Evolutionary conservation across 2,329 filamentous ascomycete species (phyloP), one percentile per base, ranked within the genome.

Genomic region (Aspergillus thermomutatus): DNA sequence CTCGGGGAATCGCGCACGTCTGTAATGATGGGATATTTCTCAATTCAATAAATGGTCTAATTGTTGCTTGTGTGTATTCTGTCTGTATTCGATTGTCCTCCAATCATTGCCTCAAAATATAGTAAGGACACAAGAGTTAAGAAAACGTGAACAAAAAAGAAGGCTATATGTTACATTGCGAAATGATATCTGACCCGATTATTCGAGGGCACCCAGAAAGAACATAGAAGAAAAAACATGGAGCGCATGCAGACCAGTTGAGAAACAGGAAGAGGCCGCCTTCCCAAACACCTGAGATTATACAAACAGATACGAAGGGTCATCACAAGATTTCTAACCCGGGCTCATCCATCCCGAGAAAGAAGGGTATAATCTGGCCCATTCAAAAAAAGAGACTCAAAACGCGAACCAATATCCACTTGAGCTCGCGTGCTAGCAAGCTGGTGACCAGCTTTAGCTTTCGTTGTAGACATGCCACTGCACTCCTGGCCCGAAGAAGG

Each of bases 391-490:
- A 34, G 28, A 19, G 31, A 37, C 14, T 37, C 31, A 37, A 14
- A 37, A 17, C 31, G 31, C 31, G 17, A 37, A 37, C 3, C 31
- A 17, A n/a, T 37, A 17, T 50, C 23, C 49, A 21, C 46, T 28
- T 43, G 40, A 21, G 23, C 19, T 31, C 53, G 31, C 21, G 31
- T 45, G 40, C 49, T 34, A 49, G 31, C 48, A 46, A 52, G 19
- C 50, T 60, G 53, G 56, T 21, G 21, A n/a, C 14, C 43, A 46
- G 31, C 43, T 50, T 72, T 66, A 76, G 52, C 64, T 69, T 65
- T 79, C 77, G 55, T 79, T 75, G 69, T 87, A 87, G 50, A 87
- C 83, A 71, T 79, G 78, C 85, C 85, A 87, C 49, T 81, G 82
- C 59, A 77, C 78, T 49, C 78, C 73, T 49, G 72, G 73, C 23